Percentiles rank a stretch among this genome's conserved stretches.
Conservation (phyloP, 257 asterid genomes). For the Solanum appendiculatum region DNA sequence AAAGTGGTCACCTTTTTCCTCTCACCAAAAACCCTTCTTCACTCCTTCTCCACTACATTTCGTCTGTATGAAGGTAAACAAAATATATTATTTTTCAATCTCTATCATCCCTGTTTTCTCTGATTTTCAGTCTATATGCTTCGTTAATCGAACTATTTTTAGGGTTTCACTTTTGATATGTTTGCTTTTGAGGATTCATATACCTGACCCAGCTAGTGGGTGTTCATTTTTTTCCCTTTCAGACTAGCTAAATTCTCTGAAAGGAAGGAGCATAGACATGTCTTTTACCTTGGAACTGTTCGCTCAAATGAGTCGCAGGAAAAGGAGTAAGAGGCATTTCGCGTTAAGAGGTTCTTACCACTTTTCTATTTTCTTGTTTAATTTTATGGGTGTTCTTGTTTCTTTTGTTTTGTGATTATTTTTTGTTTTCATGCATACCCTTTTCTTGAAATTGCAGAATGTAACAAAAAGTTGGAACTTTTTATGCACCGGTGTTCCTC, state of each 20-base stretch:
- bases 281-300: not conserved
- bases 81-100: not conserved
- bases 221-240: not conserved
- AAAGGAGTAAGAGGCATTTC: conserved; percentile 19
- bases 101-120: not conserved
- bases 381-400: not conserved
- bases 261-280: conserved; percentile 1
- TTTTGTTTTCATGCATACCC: not conserved
- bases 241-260: not conserved
- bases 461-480: conserved; percentile 10
- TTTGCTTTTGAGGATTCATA: not conserved
- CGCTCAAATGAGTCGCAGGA: conserved; percentile 26
- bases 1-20: not conserved
- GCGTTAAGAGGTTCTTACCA: conserved; percentile 22
- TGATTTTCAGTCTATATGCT: conserved; percentile 10
- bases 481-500: not conserved
- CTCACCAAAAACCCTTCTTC: not conserved
- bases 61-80: conserved; percentile 15
- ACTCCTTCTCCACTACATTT: not conserved
- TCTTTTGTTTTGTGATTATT: not conserved
- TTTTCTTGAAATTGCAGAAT: conserved; percentile 23
- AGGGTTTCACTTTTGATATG: conserved; percentile 1
- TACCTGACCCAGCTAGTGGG: not conserved
- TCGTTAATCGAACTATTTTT: not conserved
- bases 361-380: not conserved